A percentile compares a stretch with the other conserved stretches of the same genome.
Evolutionary conservation across 2,329 filamentous ascomycete species (phyloP).

Genomic region (Penicillium sp.): DNA sequence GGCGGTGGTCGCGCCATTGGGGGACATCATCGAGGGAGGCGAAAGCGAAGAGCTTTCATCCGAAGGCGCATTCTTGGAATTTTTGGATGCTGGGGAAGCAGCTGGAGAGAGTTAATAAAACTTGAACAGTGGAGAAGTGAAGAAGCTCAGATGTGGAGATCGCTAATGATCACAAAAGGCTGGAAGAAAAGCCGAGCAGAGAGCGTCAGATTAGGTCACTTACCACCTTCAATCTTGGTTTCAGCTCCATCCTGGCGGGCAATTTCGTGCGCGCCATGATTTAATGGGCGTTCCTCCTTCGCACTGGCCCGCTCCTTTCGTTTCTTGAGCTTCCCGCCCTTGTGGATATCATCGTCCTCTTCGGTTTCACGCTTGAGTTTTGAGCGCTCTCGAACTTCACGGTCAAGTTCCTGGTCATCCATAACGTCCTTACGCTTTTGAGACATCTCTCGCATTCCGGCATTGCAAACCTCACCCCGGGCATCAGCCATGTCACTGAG

Average conservation of each 20-base stretch:
- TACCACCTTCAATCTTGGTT: slow-evolving; percentile 57
- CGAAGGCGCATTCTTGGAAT: slow-evolving; percentile 38
- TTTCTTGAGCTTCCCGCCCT: slow-evolving; percentile 71
- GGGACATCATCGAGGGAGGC: slow-evolving; percentile 45
- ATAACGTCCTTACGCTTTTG: slow-evolving; percentile 58
- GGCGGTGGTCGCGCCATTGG: slow-evolving; percentile 44
- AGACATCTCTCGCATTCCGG: slow-evolving; percentile 60
- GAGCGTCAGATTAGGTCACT: slow-evolving; percentile 20
- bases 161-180: slow-evolving; percentile 15
- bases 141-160: slow-evolving; percentile 14
- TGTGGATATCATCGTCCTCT: slow-evolving; percentile 50
- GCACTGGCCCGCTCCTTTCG: slow-evolving; percentile 68
- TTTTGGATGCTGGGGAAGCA: slow-evolving; percentile 42
- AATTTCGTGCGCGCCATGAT: slow-evolving; percentile 64
- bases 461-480: slow-evolving; percentile 60
- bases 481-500: slow-evolving; percentile 60
- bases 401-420: slow-evolving; percentile 53
- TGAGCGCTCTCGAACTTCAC: slow-evolving; percentile 52
- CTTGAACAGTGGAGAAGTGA: slow-evolving; percentile 3
- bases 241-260: slow-evolving; percentile 66
- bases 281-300: slow-evolving; percentile 61
- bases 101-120: slow-evolving; percentile 21
- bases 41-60: slow-evolving; percentile 43
- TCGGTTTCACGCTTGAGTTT: slow-evolving; percentile 48
- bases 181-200: slow-evolving; percentile 8